A percentile compares a stretch with the other conserved stretches of the same genome.
phyloP scores from a whole-genome alignment of 2,329 filamentous ascomycete species.

The Colletotrichum echinochloae region DNA sequence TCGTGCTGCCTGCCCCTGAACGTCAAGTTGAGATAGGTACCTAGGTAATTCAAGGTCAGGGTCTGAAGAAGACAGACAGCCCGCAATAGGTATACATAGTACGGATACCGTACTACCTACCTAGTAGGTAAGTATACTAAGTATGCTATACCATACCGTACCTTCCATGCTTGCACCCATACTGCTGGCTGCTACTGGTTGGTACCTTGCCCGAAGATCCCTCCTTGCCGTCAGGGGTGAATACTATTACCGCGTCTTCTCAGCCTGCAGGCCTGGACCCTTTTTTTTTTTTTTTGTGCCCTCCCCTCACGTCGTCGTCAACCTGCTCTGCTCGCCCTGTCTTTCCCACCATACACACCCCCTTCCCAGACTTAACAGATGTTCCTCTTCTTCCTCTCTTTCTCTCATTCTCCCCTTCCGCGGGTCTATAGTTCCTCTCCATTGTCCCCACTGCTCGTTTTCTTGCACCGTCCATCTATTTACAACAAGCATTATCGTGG shows the following conservation, averaged over 20 bases:
- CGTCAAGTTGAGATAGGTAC: no score
- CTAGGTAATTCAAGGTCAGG: not conserved
- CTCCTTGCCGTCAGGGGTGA: slow-evolving; percentile 30
- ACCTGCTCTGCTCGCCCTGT: slow-evolving; percentile 30
- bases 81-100: no score
- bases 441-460: slow-evolving; percentile 21
- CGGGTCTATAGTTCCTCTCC: slow-evolving; percentile 9
- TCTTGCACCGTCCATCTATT: not conserved
- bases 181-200: no score
- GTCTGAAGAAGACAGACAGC: not conserved
- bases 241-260: not conserved
- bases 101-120: not conserved
- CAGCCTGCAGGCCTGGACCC: slow-evolving; percentile 19
- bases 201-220: slow-evolving; percentile 22
- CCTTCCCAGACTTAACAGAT: slow-evolving; percentile 5
- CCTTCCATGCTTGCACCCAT: slow-evolving; percentile 1
- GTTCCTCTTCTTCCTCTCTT: slow-evolving; percentile 19
- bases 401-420: slow-evolving; percentile 7
- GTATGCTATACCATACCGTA: not conserved
- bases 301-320: not conserved
- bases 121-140: no score
- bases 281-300: no score
- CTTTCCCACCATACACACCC: slow-evolving; percentile 8
- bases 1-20: not conserved
- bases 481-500: slow-evolving; percentile 1